Conservation (phyloP, 208 protist genomes). For the Balamuthia mandrillaris region DNA sequence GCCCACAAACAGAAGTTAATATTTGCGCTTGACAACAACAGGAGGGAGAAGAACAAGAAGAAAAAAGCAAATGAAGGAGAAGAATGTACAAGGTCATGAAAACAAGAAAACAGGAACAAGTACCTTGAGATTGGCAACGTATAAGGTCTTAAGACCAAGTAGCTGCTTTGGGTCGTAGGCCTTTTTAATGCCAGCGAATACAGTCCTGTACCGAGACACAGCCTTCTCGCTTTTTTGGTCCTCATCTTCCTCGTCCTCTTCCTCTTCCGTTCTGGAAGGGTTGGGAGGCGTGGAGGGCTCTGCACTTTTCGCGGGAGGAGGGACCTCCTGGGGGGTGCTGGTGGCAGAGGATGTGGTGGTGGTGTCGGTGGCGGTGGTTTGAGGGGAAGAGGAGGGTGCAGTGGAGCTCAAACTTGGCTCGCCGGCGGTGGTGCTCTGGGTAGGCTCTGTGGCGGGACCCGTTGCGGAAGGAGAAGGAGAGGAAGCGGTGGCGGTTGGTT, state of each 20-base stretch:
- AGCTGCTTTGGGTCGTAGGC: constrained; percentile 4
- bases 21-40: not conserved
- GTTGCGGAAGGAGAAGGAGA: not conserved
- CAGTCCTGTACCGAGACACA: not conserved
- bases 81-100: no score
- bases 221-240: not conserved
- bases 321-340: no score
- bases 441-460: no score
- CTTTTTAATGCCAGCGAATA: constrained; percentile 1
- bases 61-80: not conserved
- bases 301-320: no score
- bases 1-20: not conserved
- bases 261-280: not conserved
- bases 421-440: no score
- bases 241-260: not conserved
- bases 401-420: no score
- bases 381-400: no score
- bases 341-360: no score
- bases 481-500: no score
- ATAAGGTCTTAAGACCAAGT: not conserved
- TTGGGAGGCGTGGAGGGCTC: no score
- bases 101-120: no score
- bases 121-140: constrained; percentile 19
- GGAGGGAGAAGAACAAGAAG: not conserved
- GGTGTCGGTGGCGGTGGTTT: no score